Evolutionary conservation across 441 rosid genomes (phyloP).

Genomic region (Adansonia rubrostipa): DNA sequence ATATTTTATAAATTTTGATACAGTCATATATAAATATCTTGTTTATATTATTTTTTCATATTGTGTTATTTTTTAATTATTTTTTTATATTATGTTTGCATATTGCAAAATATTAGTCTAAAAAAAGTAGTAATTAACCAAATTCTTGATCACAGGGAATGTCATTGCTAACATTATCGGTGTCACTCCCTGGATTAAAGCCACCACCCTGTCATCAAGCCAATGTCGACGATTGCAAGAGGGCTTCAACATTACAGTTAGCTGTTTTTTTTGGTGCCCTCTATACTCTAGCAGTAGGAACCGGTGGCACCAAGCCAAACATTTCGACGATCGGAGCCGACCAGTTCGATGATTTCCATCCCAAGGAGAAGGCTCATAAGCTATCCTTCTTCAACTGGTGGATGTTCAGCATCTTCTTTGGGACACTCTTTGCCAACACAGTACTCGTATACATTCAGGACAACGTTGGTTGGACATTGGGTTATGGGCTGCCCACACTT

Average conservation of each 20-base stretch:
- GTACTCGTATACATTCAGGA: conserved; percentile 84
- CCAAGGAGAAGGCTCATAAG: conserved; percentile 72
- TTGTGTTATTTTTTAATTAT: too few relatives aligned
- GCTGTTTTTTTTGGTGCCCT: conserved; percentile 72
- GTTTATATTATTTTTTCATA: too few relatives aligned
- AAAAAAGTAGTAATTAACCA: too few relatives aligned
- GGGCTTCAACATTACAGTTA: conserved; percentile 61
- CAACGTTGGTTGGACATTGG: conserved; percentile 82
- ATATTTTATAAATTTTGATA: too few relatives aligned
- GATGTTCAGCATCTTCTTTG: conserved; percentile 92
- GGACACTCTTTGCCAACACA: conserved; percentile 87
- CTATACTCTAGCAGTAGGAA: conserved; percentile 72
- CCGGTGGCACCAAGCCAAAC: conserved; percentile 93
- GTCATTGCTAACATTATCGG: conserved; percentile 69
- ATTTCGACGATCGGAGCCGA: conserved; percentile 92
- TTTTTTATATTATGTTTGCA: too few relatives aligned
- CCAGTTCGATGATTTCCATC: conserved; percentile 84
- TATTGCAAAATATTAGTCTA: too few relatives aligned
- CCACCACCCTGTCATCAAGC: conserved; percentile 62
- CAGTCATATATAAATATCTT: too few relatives aligned
- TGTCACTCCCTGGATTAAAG: conserved; percentile 64
- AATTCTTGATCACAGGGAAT: conserved; percentile 58
- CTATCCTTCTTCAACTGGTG: conserved; percentile 98
- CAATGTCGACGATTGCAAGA: conserved; percentile 46
- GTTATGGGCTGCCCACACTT: conserved; percentile 75